Conservation (phyloP, 1,284 basidiomycete species). For the Ceratobasidium sp. region DNA sequence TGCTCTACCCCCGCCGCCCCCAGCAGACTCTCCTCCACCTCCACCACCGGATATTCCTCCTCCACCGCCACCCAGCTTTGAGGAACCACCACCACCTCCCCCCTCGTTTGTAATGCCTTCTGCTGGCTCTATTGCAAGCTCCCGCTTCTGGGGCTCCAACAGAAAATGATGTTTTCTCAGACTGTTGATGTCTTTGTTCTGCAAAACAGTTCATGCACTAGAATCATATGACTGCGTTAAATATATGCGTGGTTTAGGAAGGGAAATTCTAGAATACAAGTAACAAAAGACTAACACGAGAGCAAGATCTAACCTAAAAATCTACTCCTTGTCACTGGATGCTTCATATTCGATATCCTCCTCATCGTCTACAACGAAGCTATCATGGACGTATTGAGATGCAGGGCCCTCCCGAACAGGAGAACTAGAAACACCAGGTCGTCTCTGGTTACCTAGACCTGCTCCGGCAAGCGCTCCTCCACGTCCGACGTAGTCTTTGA, state of each 20-base stretch:
- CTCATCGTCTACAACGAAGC: slow-evolving; percentile 79
- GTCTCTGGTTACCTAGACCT: slow-evolving; percentile 13
- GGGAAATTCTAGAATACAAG: neutral
- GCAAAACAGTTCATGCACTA: neutral
- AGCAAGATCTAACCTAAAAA: neutral
- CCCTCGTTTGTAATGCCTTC: neutral
- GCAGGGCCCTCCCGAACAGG: slow-evolving; percentile 58
- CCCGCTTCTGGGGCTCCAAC: neutral
- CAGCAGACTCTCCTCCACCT: slow-evolving; percentile 41
- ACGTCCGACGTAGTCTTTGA: slow-evolving; percentile 52
- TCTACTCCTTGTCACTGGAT: slow-evolving; percentile 26
- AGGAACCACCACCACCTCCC: slow-evolving; percentile 40
- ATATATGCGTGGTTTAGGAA: neutral
- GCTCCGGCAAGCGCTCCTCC: slow-evolving; percentile 16
- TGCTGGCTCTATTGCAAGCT: neutral
- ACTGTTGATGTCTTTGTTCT: neutral
- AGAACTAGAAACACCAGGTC: slow-evolving; percentile 50
- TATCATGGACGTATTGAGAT: slow-evolving; percentile 73
- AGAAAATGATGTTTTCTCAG: neutral
- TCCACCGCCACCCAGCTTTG: slow-evolving; percentile 46
- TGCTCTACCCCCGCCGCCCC: slow-evolving; percentile 37
- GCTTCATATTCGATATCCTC: slow-evolving; percentile 52
- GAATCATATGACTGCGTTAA: neutral
- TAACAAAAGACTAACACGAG: neutral
- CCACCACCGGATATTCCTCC: slow-evolving; percentile 43